Evolutionary conservation across 441 rosid genomes (phyloP).

Genomic region (Hypseocharis bilobata): DNA sequence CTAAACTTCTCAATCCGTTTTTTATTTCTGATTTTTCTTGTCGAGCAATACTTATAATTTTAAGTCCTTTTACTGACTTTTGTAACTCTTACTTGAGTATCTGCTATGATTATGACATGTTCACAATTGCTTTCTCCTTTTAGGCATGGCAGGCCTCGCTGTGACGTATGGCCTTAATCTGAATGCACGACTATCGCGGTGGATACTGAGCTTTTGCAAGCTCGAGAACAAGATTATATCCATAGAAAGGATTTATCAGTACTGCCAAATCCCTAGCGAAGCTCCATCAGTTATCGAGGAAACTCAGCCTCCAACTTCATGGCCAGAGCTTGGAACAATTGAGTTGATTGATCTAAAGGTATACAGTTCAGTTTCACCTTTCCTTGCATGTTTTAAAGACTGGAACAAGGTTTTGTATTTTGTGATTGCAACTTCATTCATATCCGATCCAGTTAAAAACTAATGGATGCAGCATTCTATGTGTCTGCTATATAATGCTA

Average conservation of each 20-base stretch:
- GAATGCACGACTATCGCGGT: slow-evolving; percentile 87
- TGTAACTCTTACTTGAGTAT: too few relatives aligned
- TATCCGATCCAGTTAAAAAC: background rate
- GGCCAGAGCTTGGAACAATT: slow-evolving; percentile 84
- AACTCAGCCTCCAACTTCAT: slow-evolving; percentile 52
- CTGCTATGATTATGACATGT: too few relatives aligned
- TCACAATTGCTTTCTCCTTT: slow-evolving; percentile 22
- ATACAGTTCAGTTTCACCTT: slow-evolving; percentile 11
- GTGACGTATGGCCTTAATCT: slow-evolving; percentile 97
- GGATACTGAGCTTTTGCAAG: slow-evolving; percentile 99
- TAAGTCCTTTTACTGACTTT: too few relatives aligned
- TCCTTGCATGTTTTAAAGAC: slow-evolving; percentile 3
- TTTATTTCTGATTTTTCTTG: too few relatives aligned
- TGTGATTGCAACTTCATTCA: background rate
- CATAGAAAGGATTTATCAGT: slow-evolving; percentile 91
- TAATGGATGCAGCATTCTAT: background rate
- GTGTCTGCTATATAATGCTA: background rate
- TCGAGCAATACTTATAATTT: too few relatives aligned
- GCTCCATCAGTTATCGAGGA: slow-evolving; percentile 59
- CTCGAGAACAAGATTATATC: slow-evolving; percentile 96
- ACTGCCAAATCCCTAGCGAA: slow-evolving; percentile 80
- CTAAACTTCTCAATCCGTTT: too few relatives aligned
- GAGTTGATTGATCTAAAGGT: slow-evolving; percentile 85
- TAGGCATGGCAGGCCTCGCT: slow-evolving; percentile 99
- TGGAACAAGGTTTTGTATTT: background rate